Base-by-base conservation (phyloP, 139 green algal genomes). In the Pseudopediastrum boryanum region DNA sequence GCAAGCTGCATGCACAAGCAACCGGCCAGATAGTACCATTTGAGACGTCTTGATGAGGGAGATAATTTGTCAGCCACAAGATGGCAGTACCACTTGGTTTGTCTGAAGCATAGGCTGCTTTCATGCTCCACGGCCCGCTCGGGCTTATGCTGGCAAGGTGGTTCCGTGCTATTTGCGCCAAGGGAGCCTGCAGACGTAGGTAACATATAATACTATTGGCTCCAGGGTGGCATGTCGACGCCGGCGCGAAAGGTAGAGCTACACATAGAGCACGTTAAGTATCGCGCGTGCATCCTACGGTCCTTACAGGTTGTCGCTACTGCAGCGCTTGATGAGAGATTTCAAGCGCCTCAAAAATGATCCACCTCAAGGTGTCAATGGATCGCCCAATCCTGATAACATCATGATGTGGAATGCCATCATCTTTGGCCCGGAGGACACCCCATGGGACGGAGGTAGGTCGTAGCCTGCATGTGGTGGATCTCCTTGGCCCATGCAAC, bases 401-500 rank as follows among this genome's bases (percentile, higher is more conserved):
- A 98, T 99, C 72, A 98, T 99, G 96, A 72, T 79, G 0, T 99
- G 96, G 96, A 98, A 98, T 68, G 96, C 96, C n/a, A 91, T 99
- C 8, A 99, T 99, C n/a, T 98, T 98, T 84, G 96, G 96, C 1
- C 96, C 96, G 39, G 96, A 99, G 43, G 94, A 95, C 64, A 98
- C 96, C 9, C 89, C 94, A 0, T 99, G 96, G 96, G 96, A 99
- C 65, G 96, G 94, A 73, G 95, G 94, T 94, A 77, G 71, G 85
- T 21, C 42, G 61, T n/a, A 61, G 50, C 23, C 50, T 29, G 50
- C 25, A 23, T 25, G 25, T 23, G 50, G 25, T 25, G 23, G 23
- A 61, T 61, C 50, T 29, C 23, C 50, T 29, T 61, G 21, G 58
- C 58, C 35, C 16, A 67, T 33, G 58, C 27, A 67, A 19, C 16